Conservation (phyloP, 441 rosid genomes). For the Breynia disticha region DNA sequence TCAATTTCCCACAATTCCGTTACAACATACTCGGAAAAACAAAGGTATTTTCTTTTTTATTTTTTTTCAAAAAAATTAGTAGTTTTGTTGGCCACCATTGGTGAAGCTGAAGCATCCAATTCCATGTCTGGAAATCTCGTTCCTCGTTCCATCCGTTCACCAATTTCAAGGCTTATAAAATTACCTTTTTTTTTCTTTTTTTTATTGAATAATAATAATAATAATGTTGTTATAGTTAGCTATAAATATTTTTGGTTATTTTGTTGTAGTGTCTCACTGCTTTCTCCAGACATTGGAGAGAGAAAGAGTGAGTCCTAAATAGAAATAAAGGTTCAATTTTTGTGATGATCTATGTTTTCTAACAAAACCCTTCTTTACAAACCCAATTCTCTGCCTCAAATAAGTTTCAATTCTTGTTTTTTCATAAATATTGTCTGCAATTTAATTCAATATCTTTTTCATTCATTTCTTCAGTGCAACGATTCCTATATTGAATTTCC, state of each 20-base stretch:
- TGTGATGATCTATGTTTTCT: neutral
- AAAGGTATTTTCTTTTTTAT: no score
- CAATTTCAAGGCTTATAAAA: slow-evolving; percentile 31
- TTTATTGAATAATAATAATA: no score
- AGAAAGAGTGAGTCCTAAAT: neutral
- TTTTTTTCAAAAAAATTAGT: no score
- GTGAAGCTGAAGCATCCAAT: no score
- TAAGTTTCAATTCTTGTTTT: neutral
- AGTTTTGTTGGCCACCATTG: no score
- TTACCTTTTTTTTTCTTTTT: neutral
- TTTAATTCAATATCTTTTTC: neutral
- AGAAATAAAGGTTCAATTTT: neutral
- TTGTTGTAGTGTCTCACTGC: slow-evolving; percentile 23
- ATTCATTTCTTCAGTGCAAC: slow-evolving; percentile 21
- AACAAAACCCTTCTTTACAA: neutral
- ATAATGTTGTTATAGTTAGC: no score
- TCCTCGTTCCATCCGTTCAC: slow-evolving; percentile 56
- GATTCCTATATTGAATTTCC: slow-evolving; percentile 30
- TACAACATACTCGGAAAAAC: no score
- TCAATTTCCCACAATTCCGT: no score
- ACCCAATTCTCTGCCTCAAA: neutral
- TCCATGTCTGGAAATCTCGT: slow-evolving; percentile 6
- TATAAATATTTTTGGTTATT: slow-evolving; percentile 8
- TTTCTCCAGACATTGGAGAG: slow-evolving; percentile 9
- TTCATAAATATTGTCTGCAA: neutral